Percentiles rank a stretch among this genome's conserved stretches.
Conservation (phyloP, 768 basidiomycete species). For the Leccinum arenicola region DNA sequence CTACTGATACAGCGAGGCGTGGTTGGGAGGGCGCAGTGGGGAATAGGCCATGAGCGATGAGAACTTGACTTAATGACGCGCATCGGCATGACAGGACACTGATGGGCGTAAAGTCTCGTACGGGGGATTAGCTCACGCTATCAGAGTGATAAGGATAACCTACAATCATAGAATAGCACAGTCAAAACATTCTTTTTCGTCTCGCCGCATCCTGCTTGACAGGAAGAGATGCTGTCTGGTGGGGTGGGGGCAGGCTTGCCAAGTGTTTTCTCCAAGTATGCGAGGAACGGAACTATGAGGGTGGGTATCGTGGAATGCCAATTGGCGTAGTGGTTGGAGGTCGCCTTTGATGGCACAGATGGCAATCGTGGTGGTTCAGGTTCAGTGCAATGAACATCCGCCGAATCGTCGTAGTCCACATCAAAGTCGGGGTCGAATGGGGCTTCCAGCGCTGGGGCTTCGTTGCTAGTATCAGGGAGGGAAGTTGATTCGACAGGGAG, state of each 20-base stretch:
- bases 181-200: neutral
- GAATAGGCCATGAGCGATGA: neutral
- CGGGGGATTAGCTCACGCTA: neutral
- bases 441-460: neutral
- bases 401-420: neutral
- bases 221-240: neutral
- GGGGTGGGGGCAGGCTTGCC: neutral
- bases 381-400: neutral
- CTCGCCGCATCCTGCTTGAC: neutral
- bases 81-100: neutral
- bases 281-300: neutral
- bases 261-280: neutral
- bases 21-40: conserved; percentile 7
- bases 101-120: neutral
- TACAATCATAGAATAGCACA: neutral
- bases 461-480: neutral
- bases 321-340: neutral
- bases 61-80: neutral
- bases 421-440: neutral
- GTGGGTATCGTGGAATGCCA: neutral
- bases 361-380: neutral
- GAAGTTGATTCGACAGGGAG: neutral
- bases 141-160: neutral
- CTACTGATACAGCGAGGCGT: conserved; percentile 21
- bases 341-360: neutral